phyloP scores from a whole-genome alignment of 768 basidiomycete species.

The Ramaria sp. region DNA sequence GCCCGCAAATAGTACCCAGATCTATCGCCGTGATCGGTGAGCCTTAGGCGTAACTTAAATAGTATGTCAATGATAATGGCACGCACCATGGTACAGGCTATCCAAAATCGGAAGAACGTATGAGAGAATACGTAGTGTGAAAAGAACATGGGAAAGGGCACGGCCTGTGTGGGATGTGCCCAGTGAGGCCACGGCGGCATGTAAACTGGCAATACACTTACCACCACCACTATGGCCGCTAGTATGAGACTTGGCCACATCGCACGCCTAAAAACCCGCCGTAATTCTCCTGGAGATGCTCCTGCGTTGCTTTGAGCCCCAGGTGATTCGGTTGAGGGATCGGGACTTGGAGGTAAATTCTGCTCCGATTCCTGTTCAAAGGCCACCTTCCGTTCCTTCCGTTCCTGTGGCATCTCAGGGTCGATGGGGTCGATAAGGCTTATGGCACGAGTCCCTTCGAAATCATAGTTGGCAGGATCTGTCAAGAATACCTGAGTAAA shows the following conservation, averaged over 20 bases:
- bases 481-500: constrained; percentile 4
- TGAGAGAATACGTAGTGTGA: constrained; percentile 27
- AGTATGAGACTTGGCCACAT: constrained; percentile 23
- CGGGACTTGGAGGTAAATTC: background rate
- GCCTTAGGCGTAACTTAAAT: background rate
- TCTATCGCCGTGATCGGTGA: constrained; percentile 13
- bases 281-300: background rate
- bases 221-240: constrained; percentile 24
- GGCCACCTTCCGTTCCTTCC: background rate
- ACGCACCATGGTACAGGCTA: constrained; percentile 24
- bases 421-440: constrained; percentile 18
- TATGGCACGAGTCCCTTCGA: constrained; percentile 26
- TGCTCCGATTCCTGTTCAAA: background rate
- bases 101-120: constrained; percentile 29
- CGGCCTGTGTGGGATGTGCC: constrained; percentile 10
- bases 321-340: background rate
- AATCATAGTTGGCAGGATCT: constrained; percentile 30
- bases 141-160: constrained; percentile 31
- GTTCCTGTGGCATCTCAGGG: constrained; percentile 7
- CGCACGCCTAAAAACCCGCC: constrained; percentile 23
- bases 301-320: background rate
- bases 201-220: constrained; percentile 14
- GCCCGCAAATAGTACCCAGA: constrained; percentile 27
- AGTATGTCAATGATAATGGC: constrained; percentile 5
- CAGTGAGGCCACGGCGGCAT: background rate